Conservation (phyloP, 345 rosid genomes). For the Nephelium lappaceum region DNA sequence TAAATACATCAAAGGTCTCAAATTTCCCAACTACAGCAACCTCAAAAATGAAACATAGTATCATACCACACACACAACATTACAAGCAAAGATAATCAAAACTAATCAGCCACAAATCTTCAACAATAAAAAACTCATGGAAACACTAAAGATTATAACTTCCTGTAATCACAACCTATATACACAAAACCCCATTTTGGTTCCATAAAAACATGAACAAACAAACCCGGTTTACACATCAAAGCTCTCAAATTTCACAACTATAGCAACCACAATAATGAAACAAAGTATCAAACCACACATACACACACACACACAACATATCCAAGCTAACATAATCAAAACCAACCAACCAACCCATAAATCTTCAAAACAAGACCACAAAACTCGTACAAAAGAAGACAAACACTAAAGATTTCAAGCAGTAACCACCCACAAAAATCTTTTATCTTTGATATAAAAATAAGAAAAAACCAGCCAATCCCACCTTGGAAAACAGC, state of each 20-base stretch:
- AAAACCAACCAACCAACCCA: too few relatives aligned
- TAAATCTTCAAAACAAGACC: too few relatives aligned
- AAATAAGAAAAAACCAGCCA: neutral
- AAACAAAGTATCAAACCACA: too few relatives aligned
- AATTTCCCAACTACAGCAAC: neutral
- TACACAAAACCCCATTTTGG: neutral
- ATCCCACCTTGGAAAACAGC: slow-evolving; percentile 1
- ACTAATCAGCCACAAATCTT: neutral
- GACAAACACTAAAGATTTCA: too few relatives aligned
- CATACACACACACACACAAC: too few relatives aligned
- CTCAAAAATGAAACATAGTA: neutral
- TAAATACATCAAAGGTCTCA: neutral
- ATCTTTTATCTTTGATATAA: neutral
- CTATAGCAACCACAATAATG: too few relatives aligned
- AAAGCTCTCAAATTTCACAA: too few relatives aligned
- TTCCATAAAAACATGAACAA: too few relatives aligned
- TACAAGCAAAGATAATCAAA: neutral
- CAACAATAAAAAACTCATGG: neutral
- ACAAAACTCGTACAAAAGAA: too few relatives aligned
- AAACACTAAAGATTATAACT: neutral
- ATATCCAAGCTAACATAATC: too few relatives aligned
- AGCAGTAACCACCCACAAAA: neutral
- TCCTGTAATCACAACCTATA: neutral
- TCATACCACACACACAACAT: neutral
- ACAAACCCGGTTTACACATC: too few relatives aligned